Percentiles rank a stretch among this genome's conserved stretches.
phyloP scores from a whole-genome alignment of 1,284 basidiomycete genomes.

The Uromyces viciae-fabae region DNA sequence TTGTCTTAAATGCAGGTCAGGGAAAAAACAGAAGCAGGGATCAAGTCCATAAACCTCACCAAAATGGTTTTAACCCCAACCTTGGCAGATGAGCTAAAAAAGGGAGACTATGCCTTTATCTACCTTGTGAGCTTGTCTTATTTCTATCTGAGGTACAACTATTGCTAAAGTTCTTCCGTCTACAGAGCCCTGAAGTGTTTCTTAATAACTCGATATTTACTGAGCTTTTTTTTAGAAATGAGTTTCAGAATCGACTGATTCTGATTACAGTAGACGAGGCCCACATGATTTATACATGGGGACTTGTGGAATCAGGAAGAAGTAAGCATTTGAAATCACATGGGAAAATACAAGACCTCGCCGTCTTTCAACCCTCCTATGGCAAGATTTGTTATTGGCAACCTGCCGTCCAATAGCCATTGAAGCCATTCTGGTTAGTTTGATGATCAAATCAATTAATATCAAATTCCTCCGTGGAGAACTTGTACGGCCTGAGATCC shows the following conservation, averaged over 20 bases:
- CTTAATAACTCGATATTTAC: background rate
- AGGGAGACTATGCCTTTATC: background rate
- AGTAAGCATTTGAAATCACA: background rate
- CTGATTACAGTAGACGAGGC: background rate
- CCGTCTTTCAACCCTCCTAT: background rate
- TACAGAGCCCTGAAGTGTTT: conserved; percentile 13
- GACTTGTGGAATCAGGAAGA: background rate
- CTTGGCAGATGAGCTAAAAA: background rate
- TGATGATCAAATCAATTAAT: background rate
- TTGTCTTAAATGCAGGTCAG: background rate
- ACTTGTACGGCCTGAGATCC: background rate
- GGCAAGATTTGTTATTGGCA: background rate
- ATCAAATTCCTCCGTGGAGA: background rate
- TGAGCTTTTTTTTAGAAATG: background rate
- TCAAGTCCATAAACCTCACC: background rate
- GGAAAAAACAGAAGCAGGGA: background rate
- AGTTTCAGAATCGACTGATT: background rate
- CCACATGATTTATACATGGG: background rate
- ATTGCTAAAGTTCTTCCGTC: too few relatives aligned
- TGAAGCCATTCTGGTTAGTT: background rate
- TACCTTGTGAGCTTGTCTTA: background rate
- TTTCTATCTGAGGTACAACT: too few relatives aligned
- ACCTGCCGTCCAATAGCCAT: background rate
- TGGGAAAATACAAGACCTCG: background rate
- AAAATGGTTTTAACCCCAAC: background rate